Conservation (phyloP, 345 rosid species). For the Sonneratia caseolaris region DNA sequence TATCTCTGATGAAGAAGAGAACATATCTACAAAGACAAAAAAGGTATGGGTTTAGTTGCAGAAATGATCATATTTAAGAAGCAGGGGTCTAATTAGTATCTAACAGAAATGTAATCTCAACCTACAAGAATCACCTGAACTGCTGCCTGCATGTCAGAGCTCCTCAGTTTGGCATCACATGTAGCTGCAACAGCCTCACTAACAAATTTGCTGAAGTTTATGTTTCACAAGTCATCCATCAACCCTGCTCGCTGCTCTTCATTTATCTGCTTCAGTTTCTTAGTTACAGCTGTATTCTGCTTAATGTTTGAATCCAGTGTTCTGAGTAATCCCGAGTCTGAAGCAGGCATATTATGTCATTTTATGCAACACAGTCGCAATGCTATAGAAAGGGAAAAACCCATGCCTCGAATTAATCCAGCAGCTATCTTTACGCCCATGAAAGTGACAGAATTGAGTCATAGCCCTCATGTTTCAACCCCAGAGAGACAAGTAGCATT, state of each 20-base stretch:
- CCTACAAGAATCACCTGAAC: conserved; percentile 47
- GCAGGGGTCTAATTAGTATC: neutral
- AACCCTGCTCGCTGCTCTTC: conserved; percentile 88
- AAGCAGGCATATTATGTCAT: conserved; percentile 17
- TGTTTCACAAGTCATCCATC: conserved; percentile 74
- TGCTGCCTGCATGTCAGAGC: conserved; percentile 90
- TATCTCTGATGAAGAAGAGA: conserved; percentile 97
- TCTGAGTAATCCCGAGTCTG: conserved; percentile 79
- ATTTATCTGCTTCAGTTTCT: conserved; percentile 84
- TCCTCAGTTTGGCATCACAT: conserved; percentile 92
- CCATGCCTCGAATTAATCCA: neutral
- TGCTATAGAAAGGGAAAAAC: neutral
- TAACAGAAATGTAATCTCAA: neutral
- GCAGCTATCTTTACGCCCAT: neutral
- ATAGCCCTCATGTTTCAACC: neutral
- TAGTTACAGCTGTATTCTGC: conserved; percentile 90
- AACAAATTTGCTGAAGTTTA: conserved; percentile 87
- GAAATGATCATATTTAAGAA: neutral
- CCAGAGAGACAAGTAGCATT: neutral
- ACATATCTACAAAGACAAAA: conserved; percentile 48
- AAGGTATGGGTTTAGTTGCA: neutral
- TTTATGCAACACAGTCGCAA: neutral
- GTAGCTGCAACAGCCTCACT: conserved; percentile 91
- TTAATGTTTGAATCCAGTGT: conserved; percentile 90
- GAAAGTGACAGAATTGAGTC: neutral